These are phyloP conservation scores for Orobanche coerulescens DNA, from an alignment of 257 asterid species.

Conservation along the genomic window DNA sequence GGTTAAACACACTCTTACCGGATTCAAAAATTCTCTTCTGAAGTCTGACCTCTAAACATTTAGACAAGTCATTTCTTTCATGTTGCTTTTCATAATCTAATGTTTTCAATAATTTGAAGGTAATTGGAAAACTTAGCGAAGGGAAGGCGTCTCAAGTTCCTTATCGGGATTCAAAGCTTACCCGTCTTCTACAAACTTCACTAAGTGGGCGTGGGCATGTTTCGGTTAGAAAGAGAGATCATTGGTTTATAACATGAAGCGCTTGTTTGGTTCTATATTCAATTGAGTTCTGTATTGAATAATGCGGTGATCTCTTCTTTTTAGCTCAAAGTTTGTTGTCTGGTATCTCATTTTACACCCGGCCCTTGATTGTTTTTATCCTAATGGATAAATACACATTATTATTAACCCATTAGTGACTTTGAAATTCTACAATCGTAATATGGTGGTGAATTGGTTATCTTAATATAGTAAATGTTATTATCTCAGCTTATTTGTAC, in stretches of 20 bases:
- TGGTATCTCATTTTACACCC: neutral
- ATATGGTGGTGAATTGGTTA: slow-evolving; percentile 12
- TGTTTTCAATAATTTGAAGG: slow-evolving; percentile 38
- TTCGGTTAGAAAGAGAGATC: slow-evolving; percentile 59
- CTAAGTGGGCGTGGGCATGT: slow-evolving; percentile 97
- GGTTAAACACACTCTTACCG: neutral
- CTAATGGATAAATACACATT: no score
- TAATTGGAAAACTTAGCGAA: slow-evolving; percentile 94
- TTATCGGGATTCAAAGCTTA: slow-evolving; percentile 92
- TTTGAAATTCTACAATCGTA: slow-evolving; percentile 10
- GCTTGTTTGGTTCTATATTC: slow-evolving; percentile 2
- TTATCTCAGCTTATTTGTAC: slow-evolving; percentile 82
- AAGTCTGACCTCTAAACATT: neutral
- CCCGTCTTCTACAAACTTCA: slow-evolving; percentile 92
- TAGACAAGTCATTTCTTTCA: neutral
- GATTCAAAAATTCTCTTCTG: slow-evolving; percentile 9
- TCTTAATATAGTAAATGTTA: neutral
- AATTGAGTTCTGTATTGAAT: neutral
- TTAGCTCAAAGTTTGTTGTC: neutral
- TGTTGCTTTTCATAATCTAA: slow-evolving; percentile 13
- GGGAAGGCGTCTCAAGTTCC: slow-evolving; percentile 96
- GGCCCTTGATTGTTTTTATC: slow-evolving; percentile 20
- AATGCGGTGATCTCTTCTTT: slow-evolving; percentile 8
- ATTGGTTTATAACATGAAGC: neutral
- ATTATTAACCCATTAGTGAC: neutral